phyloP scores from a whole-genome alignment of 306 rosid species.

The Gillenia trifoliata region DNA sequence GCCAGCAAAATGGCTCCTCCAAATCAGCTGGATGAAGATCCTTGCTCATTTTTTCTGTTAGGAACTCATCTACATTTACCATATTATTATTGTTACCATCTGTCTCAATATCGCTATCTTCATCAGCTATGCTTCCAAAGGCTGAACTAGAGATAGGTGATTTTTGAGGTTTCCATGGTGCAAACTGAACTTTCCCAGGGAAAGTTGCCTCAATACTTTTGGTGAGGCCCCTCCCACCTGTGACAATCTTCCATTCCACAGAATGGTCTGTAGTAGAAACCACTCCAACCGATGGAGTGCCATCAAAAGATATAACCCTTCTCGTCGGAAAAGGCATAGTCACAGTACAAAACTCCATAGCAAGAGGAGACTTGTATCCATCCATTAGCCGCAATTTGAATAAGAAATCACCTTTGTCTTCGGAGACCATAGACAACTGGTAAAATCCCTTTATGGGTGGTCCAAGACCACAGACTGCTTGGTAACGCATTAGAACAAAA shows the following conservation, averaged over 20 bases:
- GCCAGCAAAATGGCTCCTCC: conserved; percentile 99
- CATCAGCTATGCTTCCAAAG: conserved; percentile 48
- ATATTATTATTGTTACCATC: conserved; percentile 58
- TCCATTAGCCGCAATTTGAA: conserved; percentile 83
- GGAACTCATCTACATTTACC: conserved; percentile 66
- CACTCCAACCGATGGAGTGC: conserved; percentile 88
- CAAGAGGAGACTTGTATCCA: conserved; percentile 83
- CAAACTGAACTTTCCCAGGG: conserved; percentile 90
- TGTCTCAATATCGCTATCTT: conserved; percentile 75
- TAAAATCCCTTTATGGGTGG: conserved; percentile 88
- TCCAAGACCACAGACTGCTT: conserved; percentile 64
- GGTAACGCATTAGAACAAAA: conserved; percentile 82
- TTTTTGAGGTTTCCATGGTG: conserved; percentile 71
- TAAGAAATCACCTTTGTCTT: conserved; percentile 94
- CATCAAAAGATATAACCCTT: conserved; percentile 80
- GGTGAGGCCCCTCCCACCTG: conserved; percentile 74
- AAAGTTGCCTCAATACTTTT: conserved; percentile 94
- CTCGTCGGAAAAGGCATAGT: conserved; percentile 87
- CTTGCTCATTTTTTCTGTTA: conserved; percentile 85
- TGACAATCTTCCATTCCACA: conserved; percentile 87
- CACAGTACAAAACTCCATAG: conserved; percentile 90
- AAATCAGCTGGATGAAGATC: conserved; percentile 92
- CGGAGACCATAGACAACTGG: conserved; percentile 96
- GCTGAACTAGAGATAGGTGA: conserved; percentile 37
- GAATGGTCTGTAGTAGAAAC: conserved; percentile 86